Evolutionary conservation across 202 grass and related monocot genomes (phyloP).

Genomic region (Eragrostis tef): DNA sequence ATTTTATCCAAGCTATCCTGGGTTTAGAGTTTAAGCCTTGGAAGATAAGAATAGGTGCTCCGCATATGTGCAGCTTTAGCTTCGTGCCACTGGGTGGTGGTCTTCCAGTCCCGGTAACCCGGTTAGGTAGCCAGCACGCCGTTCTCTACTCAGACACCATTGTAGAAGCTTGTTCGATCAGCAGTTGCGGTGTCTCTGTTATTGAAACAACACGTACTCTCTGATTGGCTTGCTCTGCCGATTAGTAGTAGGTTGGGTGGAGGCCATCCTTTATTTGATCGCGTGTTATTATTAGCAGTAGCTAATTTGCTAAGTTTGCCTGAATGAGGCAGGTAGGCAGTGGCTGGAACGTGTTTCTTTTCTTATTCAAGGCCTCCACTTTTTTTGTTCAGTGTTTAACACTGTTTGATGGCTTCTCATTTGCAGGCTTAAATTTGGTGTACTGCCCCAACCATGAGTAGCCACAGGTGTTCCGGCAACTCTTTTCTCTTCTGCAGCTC

Average conservation of each 20-base stretch:
- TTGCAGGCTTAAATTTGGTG: constrained; percentile 37
- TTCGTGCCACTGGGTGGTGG: constrained; percentile 7
- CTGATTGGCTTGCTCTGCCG: constrained; percentile 28
- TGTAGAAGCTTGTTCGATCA: not conserved
- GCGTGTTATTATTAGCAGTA: not conserved
- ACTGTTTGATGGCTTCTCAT: not conserved
- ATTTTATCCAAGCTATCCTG: not conserved
- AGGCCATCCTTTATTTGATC: not conserved
- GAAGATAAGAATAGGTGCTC: not conserved
- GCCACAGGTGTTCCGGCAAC: constrained; percentile 35
- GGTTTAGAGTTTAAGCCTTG: not conserved
- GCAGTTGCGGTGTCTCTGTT: constrained; percentile 4
- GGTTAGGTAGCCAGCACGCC: not conserved
- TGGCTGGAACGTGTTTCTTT: not conserved
- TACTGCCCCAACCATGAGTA: constrained; percentile 39
- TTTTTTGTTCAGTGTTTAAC: not conserved
- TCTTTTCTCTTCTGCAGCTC: constrained; percentile 1
- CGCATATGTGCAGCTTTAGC: not conserved
- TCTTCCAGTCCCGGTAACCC: too few species aligned
- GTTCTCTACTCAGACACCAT: not conserved
- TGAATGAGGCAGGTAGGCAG: not conserved
- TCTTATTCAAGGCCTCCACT: not conserved
- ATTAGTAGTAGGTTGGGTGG: constrained; percentile 4
- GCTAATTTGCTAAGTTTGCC: constrained; percentile 20
- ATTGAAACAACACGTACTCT: not conserved